Evolutionary conservation across 352 stramenopile genomes (phyloP).

Genomic region (Phytophthora quininea): DNA sequence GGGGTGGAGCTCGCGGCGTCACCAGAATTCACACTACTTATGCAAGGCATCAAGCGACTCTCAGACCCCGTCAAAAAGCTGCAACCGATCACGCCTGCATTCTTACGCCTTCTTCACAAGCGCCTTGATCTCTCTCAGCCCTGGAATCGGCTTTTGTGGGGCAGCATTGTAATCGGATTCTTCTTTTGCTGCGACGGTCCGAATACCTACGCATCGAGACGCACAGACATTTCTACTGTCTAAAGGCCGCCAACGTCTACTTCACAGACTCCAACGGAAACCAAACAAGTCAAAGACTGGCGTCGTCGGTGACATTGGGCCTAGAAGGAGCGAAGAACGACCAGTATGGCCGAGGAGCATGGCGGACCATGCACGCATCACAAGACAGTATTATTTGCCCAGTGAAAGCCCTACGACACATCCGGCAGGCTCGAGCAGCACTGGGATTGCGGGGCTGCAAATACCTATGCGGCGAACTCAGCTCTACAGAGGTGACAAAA

Average conservation of each 20-base stretch:
- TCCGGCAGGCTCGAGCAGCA: not conserved
- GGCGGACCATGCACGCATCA: slow-evolving; percentile 8
- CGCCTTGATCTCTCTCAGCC: slow-evolving; percentile 3
- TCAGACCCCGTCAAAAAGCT: slow-evolving; percentile 18
- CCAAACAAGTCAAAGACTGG: not conserved
- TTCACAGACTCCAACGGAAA: not conserved
- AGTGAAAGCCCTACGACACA: slow-evolving; percentile 3
- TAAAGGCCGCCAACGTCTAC: slow-evolving; percentile 5
- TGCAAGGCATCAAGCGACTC: slow-evolving; percentile 22
- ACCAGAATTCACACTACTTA: slow-evolving; percentile 7
- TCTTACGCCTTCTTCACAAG: slow-evolving; percentile 11
- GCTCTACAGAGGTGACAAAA: not conserved
- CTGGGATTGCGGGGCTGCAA: not conserved
- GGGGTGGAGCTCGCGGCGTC: slow-evolving; percentile 1
- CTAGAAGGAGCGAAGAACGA: slow-evolving; percentile 25
- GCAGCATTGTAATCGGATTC: slow-evolving; percentile 22
- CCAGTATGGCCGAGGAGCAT: slow-evolving; percentile 17
- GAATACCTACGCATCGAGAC: slow-evolving; percentile 18
- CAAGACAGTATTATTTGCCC: slow-evolving; percentile 18
- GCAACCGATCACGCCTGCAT: slow-evolving; percentile 22
- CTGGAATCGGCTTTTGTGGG: slow-evolving; percentile 26
- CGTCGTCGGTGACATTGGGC: slow-evolving; percentile 10
- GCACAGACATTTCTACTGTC: slow-evolving; percentile 14
- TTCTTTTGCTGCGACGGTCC: slow-evolving; percentile 26
- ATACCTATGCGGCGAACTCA: not conserved